Conservation (phyloP, 192 early-diverging fungal species). For the Powellomyces hirtus region DNA sequence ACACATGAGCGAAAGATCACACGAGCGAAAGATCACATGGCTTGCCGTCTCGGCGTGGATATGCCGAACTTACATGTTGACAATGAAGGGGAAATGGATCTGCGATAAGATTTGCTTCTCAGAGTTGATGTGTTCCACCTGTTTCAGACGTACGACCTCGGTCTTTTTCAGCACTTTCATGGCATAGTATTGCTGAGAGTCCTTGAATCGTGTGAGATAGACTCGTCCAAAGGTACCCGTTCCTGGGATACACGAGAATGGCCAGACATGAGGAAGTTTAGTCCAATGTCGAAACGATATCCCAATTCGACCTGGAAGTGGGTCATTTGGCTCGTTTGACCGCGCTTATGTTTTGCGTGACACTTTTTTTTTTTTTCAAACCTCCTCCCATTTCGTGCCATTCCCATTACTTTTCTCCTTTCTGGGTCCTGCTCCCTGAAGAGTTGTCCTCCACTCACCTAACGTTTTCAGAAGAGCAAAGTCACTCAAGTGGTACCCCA, state of each 20-base stretch:
- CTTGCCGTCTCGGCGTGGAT: no score
- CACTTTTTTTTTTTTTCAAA: no score
- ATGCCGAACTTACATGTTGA: conserved; percentile 53
- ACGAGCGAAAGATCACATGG: no score
- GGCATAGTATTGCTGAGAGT: conserved; percentile 78
- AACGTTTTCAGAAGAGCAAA: conserved; percentile 52
- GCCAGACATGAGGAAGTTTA: no score
- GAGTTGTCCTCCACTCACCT: conserved; percentile 20
- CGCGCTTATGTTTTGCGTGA: background rate
- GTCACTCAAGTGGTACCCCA: conserved; percentile 47
- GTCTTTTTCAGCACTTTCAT: conserved; percentile 58
- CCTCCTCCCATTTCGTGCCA: no score
- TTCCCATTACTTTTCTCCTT: no score
- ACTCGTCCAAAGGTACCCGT: conserved; percentile 98
- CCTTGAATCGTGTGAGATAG: conserved; percentile 81
- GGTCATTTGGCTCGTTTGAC: no score
- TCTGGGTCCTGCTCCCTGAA: background rate
- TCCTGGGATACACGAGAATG: conserved; percentile 46
- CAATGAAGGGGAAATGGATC: conserved; percentile 53
- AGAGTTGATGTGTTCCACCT: conserved; percentile 60
- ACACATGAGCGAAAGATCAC: no score
- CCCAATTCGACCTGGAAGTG: no score
- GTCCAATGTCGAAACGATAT: no score
- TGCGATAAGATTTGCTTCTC: conserved; percentile 56
- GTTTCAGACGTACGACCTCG: conserved; percentile 54